phyloP scores from a whole-genome alignment of 2,329 filamentous ascomycete species.

The Salinomyces thailandicus region DNA sequence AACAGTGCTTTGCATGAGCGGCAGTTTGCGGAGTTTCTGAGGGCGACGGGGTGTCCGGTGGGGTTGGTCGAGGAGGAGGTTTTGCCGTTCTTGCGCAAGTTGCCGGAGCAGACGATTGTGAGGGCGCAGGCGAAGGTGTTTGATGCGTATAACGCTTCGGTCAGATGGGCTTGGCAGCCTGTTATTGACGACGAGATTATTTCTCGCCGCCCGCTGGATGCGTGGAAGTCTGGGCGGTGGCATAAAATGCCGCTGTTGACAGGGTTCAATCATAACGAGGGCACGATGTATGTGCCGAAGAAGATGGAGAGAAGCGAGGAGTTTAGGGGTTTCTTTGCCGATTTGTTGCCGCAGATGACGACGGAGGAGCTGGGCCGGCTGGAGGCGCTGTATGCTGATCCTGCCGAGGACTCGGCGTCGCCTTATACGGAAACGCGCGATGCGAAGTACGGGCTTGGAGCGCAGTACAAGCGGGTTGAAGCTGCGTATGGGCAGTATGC shows the following conservation, averaged over 20 bases:
- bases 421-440: slow-evolving; percentile 32
- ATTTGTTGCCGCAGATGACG: slow-evolving; percentile 49
- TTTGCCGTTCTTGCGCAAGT: slow-evolving; percentile 33
- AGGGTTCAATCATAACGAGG: slow-evolving; percentile 62
- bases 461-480: slow-evolving; percentile 47
- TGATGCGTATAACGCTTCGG: slow-evolving; percentile 36
- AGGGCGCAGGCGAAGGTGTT: slow-evolving; percentile 35
- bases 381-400: slow-evolving; percentile 53
- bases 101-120: slow-evolving; percentile 28
- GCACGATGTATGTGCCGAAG: slow-evolving; percentile 51
- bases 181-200: slow-evolving; percentile 55
- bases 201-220: slow-evolving; percentile 46
- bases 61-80: slow-evolving; percentile 23
- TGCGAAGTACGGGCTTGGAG: slow-evolving; percentile 32
- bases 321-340: slow-evolving; percentile 51
- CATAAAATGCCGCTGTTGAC: slow-evolving; percentile 54
- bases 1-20: slow-evolving; percentile 30
- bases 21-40: slow-evolving; percentile 36
- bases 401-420: slow-evolving; percentile 31
- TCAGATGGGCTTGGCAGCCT: slow-evolving; percentile 55
- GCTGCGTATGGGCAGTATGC: slow-evolving; percentile 53
- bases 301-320: slow-evolving; percentile 38
- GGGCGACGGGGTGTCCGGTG: slow-evolving; percentile 25
- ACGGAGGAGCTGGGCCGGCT: slow-evolving; percentile 44
- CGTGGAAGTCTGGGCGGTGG: slow-evolving; percentile 45